Conservation (phyloP, 2,329 filamentous ascomycete species). For the Dothiorella sarmentorum region DNA sequence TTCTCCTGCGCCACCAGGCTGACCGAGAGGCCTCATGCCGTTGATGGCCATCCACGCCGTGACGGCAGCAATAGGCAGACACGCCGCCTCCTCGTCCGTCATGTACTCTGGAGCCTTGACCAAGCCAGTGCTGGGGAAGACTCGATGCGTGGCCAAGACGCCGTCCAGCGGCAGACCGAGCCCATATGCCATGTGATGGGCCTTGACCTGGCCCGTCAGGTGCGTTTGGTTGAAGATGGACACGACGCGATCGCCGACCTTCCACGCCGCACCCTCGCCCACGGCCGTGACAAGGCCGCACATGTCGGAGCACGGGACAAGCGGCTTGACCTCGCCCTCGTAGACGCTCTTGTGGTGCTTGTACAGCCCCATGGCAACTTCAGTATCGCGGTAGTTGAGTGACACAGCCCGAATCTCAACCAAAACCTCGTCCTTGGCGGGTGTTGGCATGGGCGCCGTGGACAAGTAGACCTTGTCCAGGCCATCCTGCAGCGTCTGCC, state of each 20-base stretch:
- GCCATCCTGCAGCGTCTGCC: constrained; percentile 43
- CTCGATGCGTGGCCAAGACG: constrained; percentile 57
- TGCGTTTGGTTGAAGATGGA: constrained; percentile 59
- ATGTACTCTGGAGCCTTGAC: constrained; percentile 57
- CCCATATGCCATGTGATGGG: constrained; percentile 53
- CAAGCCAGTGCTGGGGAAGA: constrained; percentile 56
- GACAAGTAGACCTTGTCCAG: constrained; percentile 36
- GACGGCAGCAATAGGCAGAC: constrained; percentile 59
- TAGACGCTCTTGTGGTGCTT: constrained; percentile 59
- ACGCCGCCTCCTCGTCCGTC: constrained; percentile 57
- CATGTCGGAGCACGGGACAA: constrained; percentile 69
- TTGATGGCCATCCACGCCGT: constrained; percentile 67
- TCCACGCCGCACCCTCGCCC: constrained; percentile 47
- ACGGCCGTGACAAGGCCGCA: constrained; percentile 58
- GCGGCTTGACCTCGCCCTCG: constrained; percentile 31
- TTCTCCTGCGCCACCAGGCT: constrained; percentile 43
- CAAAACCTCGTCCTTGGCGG: constrained; percentile 43
- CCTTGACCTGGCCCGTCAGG: constrained; percentile 57
- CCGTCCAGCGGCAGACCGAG: constrained; percentile 60
- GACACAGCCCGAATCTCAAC: constrained; percentile 52
- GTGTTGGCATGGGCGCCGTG: constrained; percentile 8
- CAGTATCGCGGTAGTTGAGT: constrained; percentile 53
- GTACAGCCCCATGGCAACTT: constrained; percentile 63
- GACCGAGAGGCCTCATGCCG: constrained; percentile 54
- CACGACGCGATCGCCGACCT: constrained; percentile 62